phyloP scores from a whole-genome alignment of 2,329 filamentous ascomycete species.

The Thelonectria rubi region DNA sequence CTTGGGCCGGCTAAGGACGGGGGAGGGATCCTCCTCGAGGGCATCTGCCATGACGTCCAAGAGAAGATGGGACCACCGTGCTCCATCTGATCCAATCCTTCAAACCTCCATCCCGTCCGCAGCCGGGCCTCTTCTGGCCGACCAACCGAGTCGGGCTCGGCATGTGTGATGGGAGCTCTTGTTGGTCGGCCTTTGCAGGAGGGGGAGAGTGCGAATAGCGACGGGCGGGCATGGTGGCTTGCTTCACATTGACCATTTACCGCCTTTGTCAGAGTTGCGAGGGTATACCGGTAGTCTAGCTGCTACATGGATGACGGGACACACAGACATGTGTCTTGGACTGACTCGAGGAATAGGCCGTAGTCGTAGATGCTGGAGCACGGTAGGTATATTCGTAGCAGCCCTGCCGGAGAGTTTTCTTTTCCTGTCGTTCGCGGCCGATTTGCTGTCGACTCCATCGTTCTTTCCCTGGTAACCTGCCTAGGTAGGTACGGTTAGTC shows the following conservation, averaged over 20 bases:
- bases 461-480: background rate
- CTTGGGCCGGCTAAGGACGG: background rate
- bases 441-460: background rate
- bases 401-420: constrained; percentile 2
- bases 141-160: background rate
- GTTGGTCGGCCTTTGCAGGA: too few relatives aligned
- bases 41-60: background rate
- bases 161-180: background rate
- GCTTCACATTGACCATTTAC: background rate
- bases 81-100: background rate
- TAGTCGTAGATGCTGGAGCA: background rate
- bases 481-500: background rate
- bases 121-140: background rate
- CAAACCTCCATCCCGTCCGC: background rate
- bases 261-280: background rate
- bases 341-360: background rate
- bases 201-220: background rate
- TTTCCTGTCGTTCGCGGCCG: background rate
- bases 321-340: background rate
- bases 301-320: background rate
- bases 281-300: too few relatives aligned
- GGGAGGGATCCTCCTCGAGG: background rate
- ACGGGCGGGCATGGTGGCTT: constrained; percentile 4
- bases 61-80: background rate
- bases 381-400: background rate